Conservation (phyloP, 345 rosid species). For the Dovyalis caffra region DNA sequence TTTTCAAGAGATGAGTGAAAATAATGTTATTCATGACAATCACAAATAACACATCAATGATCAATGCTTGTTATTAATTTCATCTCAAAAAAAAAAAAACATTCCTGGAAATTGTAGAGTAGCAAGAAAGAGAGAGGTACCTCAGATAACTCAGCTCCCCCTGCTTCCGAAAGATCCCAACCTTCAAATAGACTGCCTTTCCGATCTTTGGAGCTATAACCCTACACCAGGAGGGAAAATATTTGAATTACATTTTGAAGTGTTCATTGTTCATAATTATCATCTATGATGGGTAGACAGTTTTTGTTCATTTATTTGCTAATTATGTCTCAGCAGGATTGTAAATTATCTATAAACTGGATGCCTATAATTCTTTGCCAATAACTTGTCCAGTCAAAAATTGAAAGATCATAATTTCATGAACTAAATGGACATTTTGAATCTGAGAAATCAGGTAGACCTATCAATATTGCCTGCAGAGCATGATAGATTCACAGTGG, state of each 20-base stretch:
- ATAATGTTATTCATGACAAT: background rate
- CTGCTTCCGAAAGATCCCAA: constrained; percentile 89
- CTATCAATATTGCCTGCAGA: background rate
- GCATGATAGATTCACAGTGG: background rate
- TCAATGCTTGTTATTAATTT: background rate
- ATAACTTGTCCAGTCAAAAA: background rate
- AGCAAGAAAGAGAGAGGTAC: constrained; percentile 34
- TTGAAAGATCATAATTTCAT: background rate
- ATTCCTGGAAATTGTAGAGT: constrained; percentile 1
- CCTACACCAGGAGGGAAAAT: constrained; percentile 42
- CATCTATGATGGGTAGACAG: background rate
- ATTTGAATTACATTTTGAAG: no score
- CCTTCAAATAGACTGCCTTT: constrained; percentile 71
- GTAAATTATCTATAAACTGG: background rate
- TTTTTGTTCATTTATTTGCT: background rate
- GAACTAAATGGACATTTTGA: constrained; percentile 6
- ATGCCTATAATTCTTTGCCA: background rate
- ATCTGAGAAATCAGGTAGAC: background rate
- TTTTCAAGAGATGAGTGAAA: background rate
- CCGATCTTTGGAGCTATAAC: constrained; percentile 81
- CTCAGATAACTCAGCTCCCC: constrained; percentile 69
- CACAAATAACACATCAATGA: constrained; percentile 6
- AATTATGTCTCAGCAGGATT: background rate
- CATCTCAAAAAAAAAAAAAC: background rate
- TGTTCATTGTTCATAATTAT: no score